Base-by-base conservation (phyloP, 352 stramenopile genomes). In the Elongisporangium anandrum region DNA sequence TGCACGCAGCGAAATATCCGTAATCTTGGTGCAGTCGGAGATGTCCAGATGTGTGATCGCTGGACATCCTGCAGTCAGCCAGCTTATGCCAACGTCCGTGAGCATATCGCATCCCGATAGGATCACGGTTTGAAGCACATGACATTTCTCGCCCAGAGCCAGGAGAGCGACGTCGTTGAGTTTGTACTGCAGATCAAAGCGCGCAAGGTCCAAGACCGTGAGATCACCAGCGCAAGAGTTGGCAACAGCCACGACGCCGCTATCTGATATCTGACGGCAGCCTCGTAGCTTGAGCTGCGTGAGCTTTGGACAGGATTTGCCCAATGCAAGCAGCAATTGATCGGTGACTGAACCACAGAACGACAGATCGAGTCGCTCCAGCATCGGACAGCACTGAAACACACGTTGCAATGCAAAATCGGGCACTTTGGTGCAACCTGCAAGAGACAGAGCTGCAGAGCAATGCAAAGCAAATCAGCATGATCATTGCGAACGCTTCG, bases 141-240 rank as follows among this genome's bases (percentile, higher is more conserved):
- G 51, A 15, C 74, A 90, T 20, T 78, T 75, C n/a, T 91, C 73
- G 1, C 68, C 77, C 49, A 98, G 66, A 12, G 91, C 73, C 24
- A 98, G 64, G 10, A 98, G 64, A 8, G 85, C 78, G 26, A 98
- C 87, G 65, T 98, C 94, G 41, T 89, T 97, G 52, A 98, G 76
- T 64, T 96, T 93, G 72, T 97, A 97, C 29, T 81, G 73, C 50
- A 98, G 74, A 52, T 97, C 90, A 47, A 77, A 95, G 16, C 94
- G 79, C 21, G 79, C 68, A 45, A 98, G 52, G 60, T 97, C 87
- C 6, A 98, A 70, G 20, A 79, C 47, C 3, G 70, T 65, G 1
- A 98, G 70, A 10, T 68, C 59, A n/a, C 69, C 66, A 52, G 82
- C 93, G 13, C 74, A 73, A 9, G 61, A 56, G 41, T 95, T 85